Percentiles rank a stretch among this genome's conserved stretches.
phyloP scores from a whole-genome alignment of 768 basidiomycete genomes.

The Daedaleopsis sinensis region DNA sequence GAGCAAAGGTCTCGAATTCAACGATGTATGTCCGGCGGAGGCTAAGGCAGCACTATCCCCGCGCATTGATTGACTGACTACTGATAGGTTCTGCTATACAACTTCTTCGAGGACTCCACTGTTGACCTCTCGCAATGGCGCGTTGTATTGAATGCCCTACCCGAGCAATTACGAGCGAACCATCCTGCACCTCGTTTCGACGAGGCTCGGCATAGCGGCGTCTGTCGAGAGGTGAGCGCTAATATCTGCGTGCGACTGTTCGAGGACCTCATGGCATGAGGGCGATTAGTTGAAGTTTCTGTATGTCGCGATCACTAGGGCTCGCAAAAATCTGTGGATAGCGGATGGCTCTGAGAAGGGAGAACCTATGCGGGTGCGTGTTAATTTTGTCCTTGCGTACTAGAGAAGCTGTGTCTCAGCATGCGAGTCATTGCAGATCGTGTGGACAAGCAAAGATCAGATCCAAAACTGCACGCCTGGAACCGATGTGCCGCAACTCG shows the following conservation, averaged over 20 bases:
- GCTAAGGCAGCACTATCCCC: too few relatives aligned
- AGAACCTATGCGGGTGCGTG: slow-evolving; percentile 63
- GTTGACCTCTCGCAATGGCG: slow-evolving; percentile 60
- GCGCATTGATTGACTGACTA: too few relatives aligned
- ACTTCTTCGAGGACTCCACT: slow-evolving; percentile 72
- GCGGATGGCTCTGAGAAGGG: slow-evolving; percentile 58
- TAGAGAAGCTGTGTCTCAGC: background rate
- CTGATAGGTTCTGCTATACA: slow-evolving; percentile 77
- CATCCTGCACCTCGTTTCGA: slow-evolving; percentile 54
- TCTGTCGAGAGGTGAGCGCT: slow-evolving; percentile 63
- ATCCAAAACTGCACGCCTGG: slow-evolving; percentile 53
- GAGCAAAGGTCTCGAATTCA: slow-evolving; percentile 69
- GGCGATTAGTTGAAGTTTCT: slow-evolving; percentile 58
- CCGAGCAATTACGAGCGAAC: slow-evolving; percentile 17
- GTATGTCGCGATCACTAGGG: slow-evolving; percentile 75
- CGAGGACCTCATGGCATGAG: background rate
- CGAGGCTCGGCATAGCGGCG: slow-evolving; percentile 49
- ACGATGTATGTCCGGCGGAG: slow-evolving; percentile 57
- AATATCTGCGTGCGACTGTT: background rate
- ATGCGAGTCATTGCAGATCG: slow-evolving; percentile 37
- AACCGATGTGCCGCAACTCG: slow-evolving; percentile 54
- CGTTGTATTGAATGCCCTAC: slow-evolving; percentile 50
- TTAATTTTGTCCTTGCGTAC: too few relatives aligned
- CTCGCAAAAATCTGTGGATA: slow-evolving; percentile 69
- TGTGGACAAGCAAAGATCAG: slow-evolving; percentile 51